Evolutionary conservation across 1,284 basidiomycete species (phyloP), one percentile per base, ranked within the genome.

Genomic region (Tilletiopsis washingtonensis): DNA sequence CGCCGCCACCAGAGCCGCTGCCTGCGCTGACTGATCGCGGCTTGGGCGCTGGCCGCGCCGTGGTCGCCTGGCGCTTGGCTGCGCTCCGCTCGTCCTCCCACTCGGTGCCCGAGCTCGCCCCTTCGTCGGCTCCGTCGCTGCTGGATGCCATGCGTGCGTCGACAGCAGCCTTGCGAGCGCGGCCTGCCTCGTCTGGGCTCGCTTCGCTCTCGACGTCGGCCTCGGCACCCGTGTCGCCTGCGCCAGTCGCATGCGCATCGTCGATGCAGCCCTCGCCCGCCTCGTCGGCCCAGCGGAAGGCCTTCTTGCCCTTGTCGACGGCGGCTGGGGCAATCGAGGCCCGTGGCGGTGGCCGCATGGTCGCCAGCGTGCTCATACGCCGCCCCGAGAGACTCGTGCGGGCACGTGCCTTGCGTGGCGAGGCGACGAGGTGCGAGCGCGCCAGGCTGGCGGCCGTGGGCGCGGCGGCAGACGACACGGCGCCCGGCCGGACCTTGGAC

Each of bases 281-380:
- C 70, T 91, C 85, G 64, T 93, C 89, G 47, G 79, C 81, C 89
- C 89, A 93, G 64, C 90, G 84, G 15, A 93, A 86, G 47, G 81
- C 84, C 74, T 91, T 91, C 70, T 81, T 81, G 36, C 53, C 53
- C 43, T 57, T 56, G 23, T 21, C 7, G 21, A n/a, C 26, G 29
- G 45, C 39, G 25, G 42, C 47, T n/a, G n/a, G n/a, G n/a, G n/a
- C n/a, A n/a, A n/a, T n/a, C n/a, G n/a, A n/a, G n/a, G n/a, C n/a
- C n/a, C n/a, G n/a, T n/a, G n/a, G n/a, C n/a, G 38, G 42, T 26
- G 24, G n/a, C 26, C 25, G 40, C 42, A 26, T 21, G 27, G 25
- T 49, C 48, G 48, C 53, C 29, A 50, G 50, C n/a, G 48, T 49
- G 47, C 34, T 41, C 11, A 25, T 29, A 25, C 38, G 7, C 12